Evolutionary conservation across 805 yeast genomes (phyloP), one percentile per base, ranked within the genome.

Genomic region (Candida peoriensis): DNA sequence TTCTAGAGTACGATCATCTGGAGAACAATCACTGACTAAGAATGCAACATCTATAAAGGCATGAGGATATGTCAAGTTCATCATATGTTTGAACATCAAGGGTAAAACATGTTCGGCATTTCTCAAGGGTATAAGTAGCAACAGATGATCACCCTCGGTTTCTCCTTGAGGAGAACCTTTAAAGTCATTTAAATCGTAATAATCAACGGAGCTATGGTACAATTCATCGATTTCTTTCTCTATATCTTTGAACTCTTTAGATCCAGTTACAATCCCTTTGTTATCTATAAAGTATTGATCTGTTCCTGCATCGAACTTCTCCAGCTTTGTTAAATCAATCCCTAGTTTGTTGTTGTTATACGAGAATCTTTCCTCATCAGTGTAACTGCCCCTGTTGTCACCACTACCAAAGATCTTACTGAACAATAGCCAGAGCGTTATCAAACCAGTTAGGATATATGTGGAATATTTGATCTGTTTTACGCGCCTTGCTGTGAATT

Each of bases 61-160:
- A 54, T 87, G 96, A 36, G 84, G 87, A 54, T 86, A 86, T 1
- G 94, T 84, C 59, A 86, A 64, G 57, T 86, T 85, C 90, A 82
- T 83, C 59, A 86, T 63, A 59, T 86, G 84, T 50, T 80, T 79
- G 62, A 87, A 85, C 70, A 88, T 86, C 66, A 85, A 66, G 10
- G 93, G 88, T 42, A 86, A 61, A 15, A 83, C 89, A 20, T 71
- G 66, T 48, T 75, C 82, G 0, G 95, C 94, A 50, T 86, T 81
- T 58, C 94, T 67, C 41, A 86, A 61, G 8, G 96, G 96, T 51
- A 86, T 72, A 41, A 81, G 67, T 33, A 87, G 60, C 37, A 86
- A 61, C 11, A 86, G 76, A 31, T 77, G 72, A 43, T 86, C 94
- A 11, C 76, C 72, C 13, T 68, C 57, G 8, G 45, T 50, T 12